Conservation (phyloP, 2,329 filamentous ascomycete species). For the Cercospora berteroae region DNA sequence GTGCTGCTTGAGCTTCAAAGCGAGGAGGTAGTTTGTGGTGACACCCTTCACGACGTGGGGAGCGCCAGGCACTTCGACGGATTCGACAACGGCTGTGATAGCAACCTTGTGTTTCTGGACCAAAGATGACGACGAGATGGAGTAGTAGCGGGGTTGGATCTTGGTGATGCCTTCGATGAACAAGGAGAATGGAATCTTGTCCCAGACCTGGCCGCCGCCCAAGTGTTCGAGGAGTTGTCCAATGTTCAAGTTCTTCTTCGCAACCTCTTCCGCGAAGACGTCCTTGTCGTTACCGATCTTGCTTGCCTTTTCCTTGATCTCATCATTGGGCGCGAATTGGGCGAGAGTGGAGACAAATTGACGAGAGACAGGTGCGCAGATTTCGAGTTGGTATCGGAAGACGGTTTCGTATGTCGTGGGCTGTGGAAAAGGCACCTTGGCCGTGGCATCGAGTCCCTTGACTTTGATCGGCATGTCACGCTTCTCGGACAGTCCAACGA, state of each 20-base stretch:
- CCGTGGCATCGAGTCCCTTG: slow-evolving; percentile 88
- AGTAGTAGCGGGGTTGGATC: slow-evolving; percentile 97
- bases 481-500: slow-evolving; percentile 74
- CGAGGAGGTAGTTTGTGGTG: slow-evolving; percentile 92
- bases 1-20: slow-evolving; percentile 95
- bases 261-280: slow-evolving; percentile 86
- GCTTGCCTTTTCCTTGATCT: slow-evolving; percentile 80
- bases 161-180: slow-evolving; percentile 92
- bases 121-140: slow-evolving; percentile 93
- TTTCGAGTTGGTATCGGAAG: slow-evolving; percentile 93
- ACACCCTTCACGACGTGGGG: slow-evolving; percentile 84
- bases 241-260: slow-evolving; percentile 81
- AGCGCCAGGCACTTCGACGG: slow-evolving; percentile 71
- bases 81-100: slow-evolving; percentile 92
- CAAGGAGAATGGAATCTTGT: slow-evolving; percentile 84
- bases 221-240: slow-evolving; percentile 76
- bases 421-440: slow-evolving; percentile 95
- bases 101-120: slow-evolving; percentile 94
- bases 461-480: slow-evolving; percentile 79
- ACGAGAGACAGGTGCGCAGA: slow-evolving; percentile 90
- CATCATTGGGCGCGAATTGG: slow-evolving; percentile 83
- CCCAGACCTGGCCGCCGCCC: slow-evolving; percentile 72
- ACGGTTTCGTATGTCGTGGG: slow-evolving; percentile 96
- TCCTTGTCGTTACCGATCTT: slow-evolving; percentile 91
- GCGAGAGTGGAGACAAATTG: slow-evolving; percentile 87